These are phyloP conservation scores for Periconia sp. DNA, from an alignment of 2,329 filamentous ascomycete genomes.

Conservation along the genomic window DNA sequence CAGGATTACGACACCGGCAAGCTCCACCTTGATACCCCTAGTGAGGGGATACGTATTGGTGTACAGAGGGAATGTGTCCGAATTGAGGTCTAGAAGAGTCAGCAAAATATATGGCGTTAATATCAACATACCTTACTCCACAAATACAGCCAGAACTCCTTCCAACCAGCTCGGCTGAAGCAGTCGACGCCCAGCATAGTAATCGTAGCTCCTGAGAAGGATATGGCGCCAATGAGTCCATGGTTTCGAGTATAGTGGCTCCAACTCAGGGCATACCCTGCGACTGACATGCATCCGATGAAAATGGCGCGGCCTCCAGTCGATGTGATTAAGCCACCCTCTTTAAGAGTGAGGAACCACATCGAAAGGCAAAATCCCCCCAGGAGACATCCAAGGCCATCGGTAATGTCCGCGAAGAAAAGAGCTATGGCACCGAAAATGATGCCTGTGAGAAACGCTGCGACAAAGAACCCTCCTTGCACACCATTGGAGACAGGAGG, in stretches of 20 bases:
- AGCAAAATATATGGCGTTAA: constrained; percentile 14
- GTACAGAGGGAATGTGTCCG: constrained; percentile 75
- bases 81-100: constrained; percentile 66
- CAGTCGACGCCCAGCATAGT: constrained; percentile 87
- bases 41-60: constrained; percentile 84
- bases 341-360: constrained; percentile 84
- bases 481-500: constrained; percentile 75
- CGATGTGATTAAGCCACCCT: constrained; percentile 74
- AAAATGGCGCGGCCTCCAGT: constrained; percentile 72
- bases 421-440: constrained; percentile 76
- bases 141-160: constrained; percentile 95
- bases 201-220: constrained; percentile 81
- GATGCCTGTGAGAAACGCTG: constrained; percentile 72
- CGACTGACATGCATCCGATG: constrained; percentile 73
- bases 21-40: constrained; percentile 83
- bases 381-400: constrained; percentile 83
- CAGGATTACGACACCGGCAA: constrained; percentile 77
- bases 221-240: constrained; percentile 75
- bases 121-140: constrained; percentile 64
- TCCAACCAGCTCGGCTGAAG: constrained; percentile 85
- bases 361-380: constrained; percentile 86
- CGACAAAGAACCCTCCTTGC: constrained; percentile 87
- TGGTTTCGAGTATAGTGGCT: constrained; percentile 79
- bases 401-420: constrained; percentile 82
- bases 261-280: constrained; percentile 71